Conservation (phyloP, 768 basidiomycete species). For the Russula griseocarnosa region DNA sequence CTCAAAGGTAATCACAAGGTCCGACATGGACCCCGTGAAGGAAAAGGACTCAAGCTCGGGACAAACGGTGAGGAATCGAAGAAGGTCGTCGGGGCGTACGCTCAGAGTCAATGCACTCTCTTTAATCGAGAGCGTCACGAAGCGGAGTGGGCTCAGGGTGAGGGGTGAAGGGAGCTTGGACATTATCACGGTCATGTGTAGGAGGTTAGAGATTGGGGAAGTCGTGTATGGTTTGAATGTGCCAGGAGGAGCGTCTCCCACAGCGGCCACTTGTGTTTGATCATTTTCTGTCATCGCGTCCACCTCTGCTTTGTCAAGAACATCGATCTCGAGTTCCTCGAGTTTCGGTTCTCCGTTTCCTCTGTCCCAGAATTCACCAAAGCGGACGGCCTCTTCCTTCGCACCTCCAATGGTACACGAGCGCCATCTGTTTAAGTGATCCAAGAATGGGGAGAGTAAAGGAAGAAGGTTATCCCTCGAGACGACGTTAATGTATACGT, state of each 20-base stretch:
- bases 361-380: conserved; percentile 33
- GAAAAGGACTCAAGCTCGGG: conserved; percentile 58
- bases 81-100: conserved; percentile 47
- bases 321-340: conserved; percentile 30
- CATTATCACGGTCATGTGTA: conserved; percentile 46
- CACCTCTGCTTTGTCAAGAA: conserved; percentile 26
- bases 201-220: conserved; percentile 27
- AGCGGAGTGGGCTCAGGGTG: conserved; percentile 46
- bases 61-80: conserved; percentile 58
- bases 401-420: conserved; percentile 42
- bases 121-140: conserved; percentile 54
- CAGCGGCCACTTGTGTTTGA: not conserved
- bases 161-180: conserved; percentile 47
- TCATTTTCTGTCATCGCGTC: conserved; percentile 19
- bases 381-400: conserved; percentile 34
- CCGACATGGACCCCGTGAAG: conserved; percentile 51
- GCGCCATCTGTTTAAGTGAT: conserved; percentile 55
- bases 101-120: conserved; percentile 44
- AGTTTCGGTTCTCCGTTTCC: conserved; percentile 24
- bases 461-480: conserved; percentile 54
- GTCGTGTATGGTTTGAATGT: conserved; percentile 23
- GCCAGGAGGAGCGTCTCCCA: conserved; percentile 9
- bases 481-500: conserved; percentile 48
- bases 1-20: conserved; percentile 36
- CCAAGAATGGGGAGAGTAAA: conserved; percentile 59